These are phyloP conservation scores for Smittium culicis DNA, from an alignment of 371 early-diverging fungal species.

Conservation along the genomic window DNA sequence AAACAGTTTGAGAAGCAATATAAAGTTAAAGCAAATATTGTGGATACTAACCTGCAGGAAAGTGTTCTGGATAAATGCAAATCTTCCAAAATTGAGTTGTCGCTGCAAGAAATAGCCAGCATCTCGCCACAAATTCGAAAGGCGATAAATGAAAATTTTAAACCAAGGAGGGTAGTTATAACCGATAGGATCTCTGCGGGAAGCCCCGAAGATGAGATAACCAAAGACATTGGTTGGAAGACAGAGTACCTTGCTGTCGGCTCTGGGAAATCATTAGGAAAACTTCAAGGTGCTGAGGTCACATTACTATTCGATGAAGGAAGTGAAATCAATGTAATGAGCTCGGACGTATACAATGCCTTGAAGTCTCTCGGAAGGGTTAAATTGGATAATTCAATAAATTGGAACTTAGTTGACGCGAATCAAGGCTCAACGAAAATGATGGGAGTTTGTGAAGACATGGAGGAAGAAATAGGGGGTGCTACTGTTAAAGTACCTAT, in stretches of 20 bases:
- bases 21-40: too few species aligned
- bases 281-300: constrained; percentile 3
- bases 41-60: not conserved
- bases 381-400: not conserved
- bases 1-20: too few species aligned
- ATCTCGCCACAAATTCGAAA: not conserved
- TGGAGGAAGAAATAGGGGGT: not conserved
- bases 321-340: constrained; percentile 6
- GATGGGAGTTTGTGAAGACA: constrained; percentile 1
- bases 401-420: constrained; percentile 1
- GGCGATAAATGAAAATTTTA: not conserved
- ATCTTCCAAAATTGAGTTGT: not conserved
- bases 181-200: not conserved
- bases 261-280: not conserved
- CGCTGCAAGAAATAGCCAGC: not conserved
- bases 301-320: not conserved
- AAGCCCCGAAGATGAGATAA: not conserved
- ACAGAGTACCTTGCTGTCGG: constrained; percentile 3
- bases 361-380: not conserved
- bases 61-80: not conserved
- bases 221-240: not conserved
- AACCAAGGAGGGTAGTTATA: not conserved
- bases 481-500: not conserved
- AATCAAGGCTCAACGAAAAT: constrained; percentile 3
- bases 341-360: not conserved